A percentile compares a stretch with the other conserved stretches of the same genome.
These are phyloP conservation scores for Flaveria robusta DNA, from an alignment of 129 eudicot species.

Conservation along the genomic window DNA sequence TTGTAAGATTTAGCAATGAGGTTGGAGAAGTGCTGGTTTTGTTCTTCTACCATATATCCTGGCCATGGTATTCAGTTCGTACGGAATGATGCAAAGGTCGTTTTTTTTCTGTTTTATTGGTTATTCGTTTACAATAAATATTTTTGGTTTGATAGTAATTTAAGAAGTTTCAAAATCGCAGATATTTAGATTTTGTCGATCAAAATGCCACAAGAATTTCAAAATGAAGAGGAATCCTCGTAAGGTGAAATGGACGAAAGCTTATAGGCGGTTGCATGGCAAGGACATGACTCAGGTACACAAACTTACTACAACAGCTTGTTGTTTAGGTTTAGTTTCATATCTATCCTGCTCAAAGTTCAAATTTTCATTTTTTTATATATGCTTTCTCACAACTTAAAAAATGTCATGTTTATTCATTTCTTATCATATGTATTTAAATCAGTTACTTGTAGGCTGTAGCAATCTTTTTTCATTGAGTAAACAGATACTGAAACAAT, in stretches of 20 bases:
- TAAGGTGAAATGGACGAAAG: constrained; percentile 94
- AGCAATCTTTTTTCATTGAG: background rate
- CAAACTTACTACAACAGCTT: background rate
- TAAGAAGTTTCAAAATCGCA: constrained; percentile 29
- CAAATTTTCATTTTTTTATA: background rate
- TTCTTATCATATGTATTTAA: background rate
- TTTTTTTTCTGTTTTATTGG: background rate
- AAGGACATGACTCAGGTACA: constrained; percentile 97
- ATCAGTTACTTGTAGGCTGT: background rate
- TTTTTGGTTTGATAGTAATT: background rate
- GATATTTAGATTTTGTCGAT: constrained; percentile 89
- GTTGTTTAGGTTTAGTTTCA: background rate
- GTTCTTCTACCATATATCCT: constrained; percentile 81
- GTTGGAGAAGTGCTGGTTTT: constrained; percentile 92
- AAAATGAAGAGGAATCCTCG: constrained; percentile 99
- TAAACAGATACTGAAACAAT: background rate
- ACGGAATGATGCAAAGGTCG: constrained; percentile 89
- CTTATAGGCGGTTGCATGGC: constrained; percentile 84
- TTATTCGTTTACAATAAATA: background rate
- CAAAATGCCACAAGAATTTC: constrained; percentile 96
- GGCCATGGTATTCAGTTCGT: constrained; percentile 91
- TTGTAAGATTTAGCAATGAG: constrained; percentile 52
- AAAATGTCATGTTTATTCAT: background rate
- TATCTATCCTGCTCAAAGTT: background rate
- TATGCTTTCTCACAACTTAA: background rate